Evolutionary conservation across 148 eudicot species (phyloP).

Genomic region (Fagopyrum homotropicum): DNA sequence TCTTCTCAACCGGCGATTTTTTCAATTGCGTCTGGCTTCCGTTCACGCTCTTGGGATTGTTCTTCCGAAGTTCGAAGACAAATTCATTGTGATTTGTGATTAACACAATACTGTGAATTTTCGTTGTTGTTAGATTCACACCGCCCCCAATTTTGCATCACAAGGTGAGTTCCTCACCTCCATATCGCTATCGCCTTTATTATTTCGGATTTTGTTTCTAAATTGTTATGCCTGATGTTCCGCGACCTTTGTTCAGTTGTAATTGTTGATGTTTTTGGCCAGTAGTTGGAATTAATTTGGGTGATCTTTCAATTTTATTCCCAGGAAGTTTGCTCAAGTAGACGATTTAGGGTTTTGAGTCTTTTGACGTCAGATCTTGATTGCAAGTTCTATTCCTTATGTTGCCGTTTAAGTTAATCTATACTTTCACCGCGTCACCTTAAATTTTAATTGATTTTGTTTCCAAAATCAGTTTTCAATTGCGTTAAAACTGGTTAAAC

Average conservation of each 20-base stretch:
- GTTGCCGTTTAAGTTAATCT: background rate
- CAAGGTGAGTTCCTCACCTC: background rate
- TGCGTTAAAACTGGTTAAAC: background rate
- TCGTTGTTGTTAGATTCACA: background rate
- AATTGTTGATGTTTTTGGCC: background rate
- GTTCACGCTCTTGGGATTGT: background rate
- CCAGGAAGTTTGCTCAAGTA: background rate
- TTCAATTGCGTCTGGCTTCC: background rate
- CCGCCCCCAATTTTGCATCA: background rate
- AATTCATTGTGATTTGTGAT: background rate
- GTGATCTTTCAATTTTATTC: background rate
- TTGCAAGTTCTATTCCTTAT: background rate
- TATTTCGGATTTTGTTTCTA: background rate
- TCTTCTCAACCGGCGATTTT: background rate
- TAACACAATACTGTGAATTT: background rate
- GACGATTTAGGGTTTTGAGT: slow-evolving; percentile 7
- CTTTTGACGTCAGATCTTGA: background rate
- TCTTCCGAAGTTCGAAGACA: background rate
- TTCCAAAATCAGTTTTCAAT: background rate
- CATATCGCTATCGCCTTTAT: background rate
- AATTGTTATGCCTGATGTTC: background rate
- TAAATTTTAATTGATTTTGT: background rate
- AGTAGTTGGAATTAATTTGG: background rate
- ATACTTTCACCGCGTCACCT: background rate
- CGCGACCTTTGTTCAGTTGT: background rate